A percentile compares a stretch with the other conserved stretches of the same genome.
Evolutionary conservation across 1,139 yeast species (phyloP).

Genomic region (Zygotorulaspora mrakii): DNA sequence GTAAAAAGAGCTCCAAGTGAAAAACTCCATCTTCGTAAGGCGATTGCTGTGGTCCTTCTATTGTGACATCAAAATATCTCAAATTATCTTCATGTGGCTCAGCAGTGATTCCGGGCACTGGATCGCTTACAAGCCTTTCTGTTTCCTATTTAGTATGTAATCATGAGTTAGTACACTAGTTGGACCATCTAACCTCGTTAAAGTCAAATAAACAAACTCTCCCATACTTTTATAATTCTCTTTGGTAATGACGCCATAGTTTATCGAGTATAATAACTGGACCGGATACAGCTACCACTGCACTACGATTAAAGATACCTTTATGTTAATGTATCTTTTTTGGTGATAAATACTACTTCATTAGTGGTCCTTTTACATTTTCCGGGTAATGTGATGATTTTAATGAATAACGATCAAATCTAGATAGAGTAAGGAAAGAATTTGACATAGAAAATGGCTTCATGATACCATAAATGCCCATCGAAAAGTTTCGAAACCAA

Average conservation of each 20-base stretch:
- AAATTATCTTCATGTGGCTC: slow-evolving; percentile 89
- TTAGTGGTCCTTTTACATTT: no score
- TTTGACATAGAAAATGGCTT: no score
- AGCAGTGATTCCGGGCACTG: slow-evolving; percentile 94
- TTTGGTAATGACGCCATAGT: slow-evolving; percentile 69
- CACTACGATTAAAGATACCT: background rate
- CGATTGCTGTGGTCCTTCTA: slow-evolving; percentile 76
- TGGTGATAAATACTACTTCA: background rate
- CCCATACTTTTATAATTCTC: slow-evolving; percentile 71
- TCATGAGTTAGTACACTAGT: slow-evolving; percentile 3
- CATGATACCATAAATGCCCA: no score
- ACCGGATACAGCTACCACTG: no score
- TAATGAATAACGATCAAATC: no score
- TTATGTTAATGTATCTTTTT: background rate
- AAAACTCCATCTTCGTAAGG: slow-evolving; percentile 63
- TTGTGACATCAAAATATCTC: slow-evolving; percentile 82
- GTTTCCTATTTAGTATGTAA: slow-evolving; percentile 58
- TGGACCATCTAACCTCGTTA: no score
- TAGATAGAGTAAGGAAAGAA: no score
- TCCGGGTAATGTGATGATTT: background rate
- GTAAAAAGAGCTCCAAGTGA: slow-evolving; percentile 52
- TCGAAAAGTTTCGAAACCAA: slow-evolving; percentile 12
- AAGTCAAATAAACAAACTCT: background rate
- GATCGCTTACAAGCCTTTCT: slow-evolving; percentile 85
- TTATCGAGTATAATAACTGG: background rate